Percentiles rank a stretch among this genome's conserved stretches.
Evolutionary conservation across 805 yeast species (phyloP).

Genomic region (Ogataea nakhonphanomensis): DNA sequence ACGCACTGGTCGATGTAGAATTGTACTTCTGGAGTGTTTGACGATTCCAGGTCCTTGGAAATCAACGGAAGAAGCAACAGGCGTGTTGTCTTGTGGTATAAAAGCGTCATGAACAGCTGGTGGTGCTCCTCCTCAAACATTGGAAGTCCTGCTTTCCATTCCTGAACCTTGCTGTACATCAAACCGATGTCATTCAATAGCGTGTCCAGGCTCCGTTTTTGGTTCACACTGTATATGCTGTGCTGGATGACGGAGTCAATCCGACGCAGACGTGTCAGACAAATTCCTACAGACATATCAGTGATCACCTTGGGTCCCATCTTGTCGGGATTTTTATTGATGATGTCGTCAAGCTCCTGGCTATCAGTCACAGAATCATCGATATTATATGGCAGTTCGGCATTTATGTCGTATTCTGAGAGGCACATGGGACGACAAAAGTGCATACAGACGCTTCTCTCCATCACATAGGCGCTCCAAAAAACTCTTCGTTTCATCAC

Average conservation of each 20-base stretch:
- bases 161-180: constrained; percentile 11
- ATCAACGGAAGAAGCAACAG: constrained; percentile 19
- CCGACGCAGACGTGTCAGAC: constrained; percentile 15
- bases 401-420: constrained; percentile 48
- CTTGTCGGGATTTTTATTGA: constrained; percentile 19
- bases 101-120: constrained; percentile 13
- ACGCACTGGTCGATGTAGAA: constrained; percentile 20
- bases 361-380: constrained; percentile 17
- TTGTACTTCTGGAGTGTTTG: constrained; percentile 10
- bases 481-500: constrained; percentile 33
- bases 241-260: constrained; percentile 22
- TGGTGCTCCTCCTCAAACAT: constrained; percentile 15
- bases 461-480: constrained; percentile 49
- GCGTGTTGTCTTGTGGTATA: constrained; percentile 21
- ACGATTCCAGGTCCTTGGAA: constrained; percentile 9
- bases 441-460: constrained; percentile 45
- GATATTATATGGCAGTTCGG: constrained; percentile 36
- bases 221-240: constrained; percentile 21
- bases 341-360: constrained; percentile 17
- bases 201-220: constrained; percentile 8
- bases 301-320: constrained; percentile 15
- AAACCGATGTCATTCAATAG: constrained; percentile 11
- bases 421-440: constrained; percentile 48
- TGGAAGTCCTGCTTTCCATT: constrained; percentile 19
- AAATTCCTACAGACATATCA: constrained; percentile 16